These are phyloP conservation scores for Stemphylium beticola DNA, from an alignment of 2,329 filamentous ascomycete genomes.

Conservation along the genomic window DNA sequence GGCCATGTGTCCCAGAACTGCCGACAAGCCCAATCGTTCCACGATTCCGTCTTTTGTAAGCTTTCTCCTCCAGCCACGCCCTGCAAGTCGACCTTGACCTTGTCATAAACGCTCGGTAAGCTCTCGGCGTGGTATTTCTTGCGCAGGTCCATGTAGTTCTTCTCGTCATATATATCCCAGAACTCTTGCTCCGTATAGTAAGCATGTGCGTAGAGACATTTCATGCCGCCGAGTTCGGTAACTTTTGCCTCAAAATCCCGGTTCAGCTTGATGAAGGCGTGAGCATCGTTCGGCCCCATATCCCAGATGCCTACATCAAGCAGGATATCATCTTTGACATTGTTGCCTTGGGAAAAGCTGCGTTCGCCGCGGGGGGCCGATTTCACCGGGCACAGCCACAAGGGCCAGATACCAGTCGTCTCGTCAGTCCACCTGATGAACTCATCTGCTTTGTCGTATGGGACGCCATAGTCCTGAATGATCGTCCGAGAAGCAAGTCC, in stretches of 20 bases:
- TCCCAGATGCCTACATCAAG: conserved; percentile 74
- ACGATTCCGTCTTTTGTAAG: conserved; percentile 21
- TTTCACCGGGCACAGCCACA: conserved; percentile 65
- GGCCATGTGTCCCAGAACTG: conserved; percentile 47
- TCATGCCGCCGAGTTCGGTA: conserved; percentile 73
- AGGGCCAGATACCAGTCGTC: conserved; percentile 59
- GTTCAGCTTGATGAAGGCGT: conserved; percentile 71
- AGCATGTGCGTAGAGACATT: conserved; percentile 87
- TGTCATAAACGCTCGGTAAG: conserved; percentile 74
- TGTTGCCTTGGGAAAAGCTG: conserved; percentile 40
- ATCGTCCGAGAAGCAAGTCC: conserved; percentile 63
- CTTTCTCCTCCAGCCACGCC: conserved; percentile 35
- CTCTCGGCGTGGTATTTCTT: conserved; percentile 67
- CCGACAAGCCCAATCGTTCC: conserved; percentile 36
- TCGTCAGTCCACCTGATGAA: conserved; percentile 62
- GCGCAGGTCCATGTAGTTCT: conserved; percentile 68
- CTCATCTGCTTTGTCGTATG: conserved; percentile 57
- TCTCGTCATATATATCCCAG: conserved; percentile 67
- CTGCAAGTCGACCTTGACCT: conserved; percentile 58
- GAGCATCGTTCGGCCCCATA: conserved; percentile 65
- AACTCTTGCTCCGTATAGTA: conserved; percentile 78
- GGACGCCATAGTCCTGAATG: conserved; percentile 68
- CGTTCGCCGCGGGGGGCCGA: conserved; percentile 29
- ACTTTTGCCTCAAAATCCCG: conserved; percentile 74
- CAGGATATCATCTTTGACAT: conserved; percentile 38